Conservation (phyloP, 345 rosid species). For the Kernera saxatilis region DNA sequence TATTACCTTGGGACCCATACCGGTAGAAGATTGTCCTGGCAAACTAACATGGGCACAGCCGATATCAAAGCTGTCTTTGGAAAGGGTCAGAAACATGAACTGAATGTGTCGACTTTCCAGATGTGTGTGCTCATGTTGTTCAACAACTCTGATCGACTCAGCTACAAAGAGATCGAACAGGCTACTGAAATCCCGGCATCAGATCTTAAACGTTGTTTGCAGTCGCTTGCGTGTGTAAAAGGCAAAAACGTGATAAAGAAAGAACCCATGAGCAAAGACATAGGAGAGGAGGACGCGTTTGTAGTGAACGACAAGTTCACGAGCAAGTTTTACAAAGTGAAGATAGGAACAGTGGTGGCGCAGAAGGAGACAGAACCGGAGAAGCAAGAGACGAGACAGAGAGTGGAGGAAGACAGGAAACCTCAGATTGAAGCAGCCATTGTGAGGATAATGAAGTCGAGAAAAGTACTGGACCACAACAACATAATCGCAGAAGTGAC, state of each 20-base stretch:
- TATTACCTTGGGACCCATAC: conserved; percentile 95
- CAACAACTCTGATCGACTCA: conserved; percentile 74
- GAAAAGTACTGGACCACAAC: conserved; percentile 93
- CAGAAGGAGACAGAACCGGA: conserved; percentile 98
- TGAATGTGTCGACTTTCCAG: conserved; percentile 96
- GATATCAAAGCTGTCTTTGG: conserved; percentile 87
- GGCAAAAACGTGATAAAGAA: conserved; percentile 91
- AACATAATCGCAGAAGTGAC: conserved; percentile 89
- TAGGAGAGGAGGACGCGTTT: conserved; percentile 81
- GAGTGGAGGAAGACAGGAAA: conserved; percentile 98
- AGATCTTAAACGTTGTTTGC: conserved; percentile 89
- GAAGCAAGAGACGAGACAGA: conserved; percentile 94
- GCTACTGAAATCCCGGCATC: conserved; percentile 83
- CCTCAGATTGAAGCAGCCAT: conserved; percentile 98
- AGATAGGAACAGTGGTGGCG: conserved; percentile 97
- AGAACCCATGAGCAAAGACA: conserved; percentile 98
- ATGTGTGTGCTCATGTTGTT: conserved; percentile 96
- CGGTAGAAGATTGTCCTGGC: conserved; percentile 95
- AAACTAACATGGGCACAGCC: conserved; percentile 99
- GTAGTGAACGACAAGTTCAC: conserved; percentile 86
- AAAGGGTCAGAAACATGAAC: conserved; percentile 96
- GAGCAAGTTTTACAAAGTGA: conserved; percentile 92
- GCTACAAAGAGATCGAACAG: conserved; percentile 90
- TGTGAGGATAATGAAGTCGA: conserved; percentile 97
- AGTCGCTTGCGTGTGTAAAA: conserved; percentile 88